These are phyloP conservation scores for Emericellopsis cladophorae DNA, from an alignment of 2,329 filamentous ascomycete species.

Conservation along the genomic window DNA sequence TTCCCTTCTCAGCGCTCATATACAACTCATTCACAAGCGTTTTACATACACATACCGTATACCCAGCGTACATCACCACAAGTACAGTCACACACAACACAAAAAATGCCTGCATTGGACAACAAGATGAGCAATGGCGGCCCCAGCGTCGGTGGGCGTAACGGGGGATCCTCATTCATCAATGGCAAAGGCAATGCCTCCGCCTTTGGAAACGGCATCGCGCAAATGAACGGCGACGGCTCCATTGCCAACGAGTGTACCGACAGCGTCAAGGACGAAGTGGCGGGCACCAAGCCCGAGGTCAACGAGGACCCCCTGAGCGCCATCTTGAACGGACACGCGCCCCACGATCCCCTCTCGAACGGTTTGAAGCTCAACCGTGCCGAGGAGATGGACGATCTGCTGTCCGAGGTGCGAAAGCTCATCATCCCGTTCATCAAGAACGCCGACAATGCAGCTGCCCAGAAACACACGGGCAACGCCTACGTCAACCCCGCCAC, in stretches of 20 bases:
- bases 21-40: too few relatives aligned
- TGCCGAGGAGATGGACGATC: conserved; percentile 33
- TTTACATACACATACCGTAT: too few relatives aligned
- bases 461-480: conserved; percentile 37
- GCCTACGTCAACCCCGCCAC: conserved; percentile 21
- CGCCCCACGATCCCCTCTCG: conserved; percentile 1
- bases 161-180: conserved; percentile 3
- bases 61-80: neutral
- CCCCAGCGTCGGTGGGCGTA: neutral
- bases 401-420: conserved; percentile 53
- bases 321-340: too few relatives aligned
- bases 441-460: conserved; percentile 51
- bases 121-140: conserved; percentile 2
- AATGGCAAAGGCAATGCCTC: conserved; percentile 5
- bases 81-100: neutral
- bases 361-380: conserved; percentile 15
- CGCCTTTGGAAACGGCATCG: conserved; percentile 2
- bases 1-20: too few relatives aligned
- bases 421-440: conserved; percentile 61
- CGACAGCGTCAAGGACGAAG: neutral
- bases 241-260: neutral
- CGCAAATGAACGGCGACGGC: conserved; percentile 1
- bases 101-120: conserved; percentile 2
- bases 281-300: neutral
- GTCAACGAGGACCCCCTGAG: neutral